Evolutionary conservation across 768 basidiomycete species (phyloP).

Genomic region (Boletus eberwhitei): DNA sequence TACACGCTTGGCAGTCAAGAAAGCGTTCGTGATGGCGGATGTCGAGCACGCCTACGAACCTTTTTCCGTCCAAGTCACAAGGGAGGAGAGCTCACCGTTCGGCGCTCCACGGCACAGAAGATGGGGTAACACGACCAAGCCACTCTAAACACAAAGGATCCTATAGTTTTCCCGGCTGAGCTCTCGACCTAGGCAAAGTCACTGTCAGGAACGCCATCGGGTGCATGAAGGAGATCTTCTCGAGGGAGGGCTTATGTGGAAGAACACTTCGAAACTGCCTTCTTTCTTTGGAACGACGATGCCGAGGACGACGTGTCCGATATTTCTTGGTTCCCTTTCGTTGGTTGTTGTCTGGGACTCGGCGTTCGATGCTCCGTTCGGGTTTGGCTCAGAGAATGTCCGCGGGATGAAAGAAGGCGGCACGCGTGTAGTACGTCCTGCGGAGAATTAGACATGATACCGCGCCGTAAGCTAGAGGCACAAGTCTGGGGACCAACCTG

Average conservation of each 20-base stretch:
- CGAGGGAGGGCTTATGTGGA: slow-evolving; percentile 30
- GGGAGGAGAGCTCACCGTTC: not conserved
- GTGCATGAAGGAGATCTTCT: slow-evolving; percentile 17
- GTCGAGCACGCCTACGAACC: not conserved
- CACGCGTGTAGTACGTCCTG: not conserved
- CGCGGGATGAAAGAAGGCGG: slow-evolving; percentile 9
- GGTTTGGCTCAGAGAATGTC: slow-evolving; percentile 23
- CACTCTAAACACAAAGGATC: not conserved
- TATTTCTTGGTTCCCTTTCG: slow-evolving; percentile 4
- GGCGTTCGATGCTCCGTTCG: slow-evolving; percentile 13
- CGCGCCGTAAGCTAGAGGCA: too few species aligned
- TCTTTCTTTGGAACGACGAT: slow-evolving; percentile 21
- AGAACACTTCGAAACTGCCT: slow-evolving; percentile 31
- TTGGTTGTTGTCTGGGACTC: slow-evolving; percentile 19
- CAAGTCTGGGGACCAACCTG: too few species aligned
- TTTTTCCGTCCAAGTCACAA: not conserved
- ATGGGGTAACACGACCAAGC: not conserved
- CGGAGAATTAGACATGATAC: not conserved
- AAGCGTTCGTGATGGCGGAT: not conserved
- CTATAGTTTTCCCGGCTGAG: not conserved
- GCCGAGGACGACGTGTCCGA: slow-evolving; percentile 17
- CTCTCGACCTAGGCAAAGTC: slow-evolving; percentile 16
- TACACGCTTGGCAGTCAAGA: too few species aligned
- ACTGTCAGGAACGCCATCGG: slow-evolving; percentile 16
- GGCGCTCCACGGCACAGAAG: not conserved